Evolutionary conservation across 495 filamentous ascomycete genomes (phyloP).

Genomic region (Aeminium ludgeri): DNA sequence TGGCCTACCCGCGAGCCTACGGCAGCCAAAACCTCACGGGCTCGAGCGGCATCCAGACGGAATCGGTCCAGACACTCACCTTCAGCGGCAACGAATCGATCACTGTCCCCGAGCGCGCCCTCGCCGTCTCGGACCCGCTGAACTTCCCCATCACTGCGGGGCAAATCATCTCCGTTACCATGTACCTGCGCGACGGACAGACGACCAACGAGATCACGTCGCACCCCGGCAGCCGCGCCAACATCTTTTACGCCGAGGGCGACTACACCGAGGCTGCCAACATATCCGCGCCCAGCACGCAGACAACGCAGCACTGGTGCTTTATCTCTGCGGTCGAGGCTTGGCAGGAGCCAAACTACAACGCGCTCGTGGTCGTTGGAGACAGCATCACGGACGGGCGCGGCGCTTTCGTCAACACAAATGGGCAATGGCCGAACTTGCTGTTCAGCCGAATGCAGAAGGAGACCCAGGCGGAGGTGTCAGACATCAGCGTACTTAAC

Average conservation of each 20-base stretch:
- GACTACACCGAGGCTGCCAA: slow-evolving; percentile 34
- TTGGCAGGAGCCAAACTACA: slow-evolving; percentile 28
- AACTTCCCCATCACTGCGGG: slow-evolving; percentile 33
- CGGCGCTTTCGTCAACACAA: slow-evolving; percentile 43
- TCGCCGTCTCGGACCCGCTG: slow-evolving; percentile 48
- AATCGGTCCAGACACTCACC: slow-evolving; percentile 34
- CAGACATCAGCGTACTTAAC: slow-evolving; percentile 41
- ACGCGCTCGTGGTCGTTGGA: slow-evolving; percentile 44
- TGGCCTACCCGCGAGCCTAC: slow-evolving; percentile 32
- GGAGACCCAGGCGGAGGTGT: slow-evolving; percentile 24
- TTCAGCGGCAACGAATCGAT: slow-evolving; percentile 37
- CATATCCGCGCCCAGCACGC: slow-evolving; percentile 24
- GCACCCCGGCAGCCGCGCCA: slow-evolving; percentile 54
- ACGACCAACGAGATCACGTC: slow-evolving; percentile 39
- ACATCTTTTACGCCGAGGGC: slow-evolving; percentile 38
- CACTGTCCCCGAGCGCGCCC: slow-evolving; percentile 39
- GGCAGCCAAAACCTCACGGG: slow-evolving; percentile 32
- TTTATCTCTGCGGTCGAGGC: slow-evolving; percentile 47
- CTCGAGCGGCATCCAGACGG: slow-evolving; percentile 32
- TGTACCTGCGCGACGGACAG: slow-evolving; percentile 44
- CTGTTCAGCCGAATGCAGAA: slow-evolving; percentile 39
- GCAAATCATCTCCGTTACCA: slow-evolving; percentile 37
- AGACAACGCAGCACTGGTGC: slow-evolving; percentile 19
- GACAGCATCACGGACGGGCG: slow-evolving; percentile 64
- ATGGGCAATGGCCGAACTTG: slow-evolving; percentile 53